Base-by-base conservation (phyloP, 2,329 filamentous ascomycete species). In the Colletotrichum aenigma region DNA sequence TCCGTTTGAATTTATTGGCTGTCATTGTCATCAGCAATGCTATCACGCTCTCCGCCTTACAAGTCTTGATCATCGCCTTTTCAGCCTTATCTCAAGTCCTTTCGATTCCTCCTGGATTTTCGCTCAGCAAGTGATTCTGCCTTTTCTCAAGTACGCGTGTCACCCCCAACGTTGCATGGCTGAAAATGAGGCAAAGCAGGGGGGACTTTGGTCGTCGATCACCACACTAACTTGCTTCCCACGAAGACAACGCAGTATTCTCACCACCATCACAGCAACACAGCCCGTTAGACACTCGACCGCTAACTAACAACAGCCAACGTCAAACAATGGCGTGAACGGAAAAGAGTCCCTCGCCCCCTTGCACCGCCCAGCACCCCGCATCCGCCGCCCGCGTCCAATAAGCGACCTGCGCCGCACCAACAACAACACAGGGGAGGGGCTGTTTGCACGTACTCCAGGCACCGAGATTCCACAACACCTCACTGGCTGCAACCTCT, bases 391-490 rank as follows among this genome's bases (percentile, higher is more conserved):
- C 15, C 9, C 30, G 32, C 28, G 38, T 48, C 64, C 64, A 66
- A 66, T 66, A 21, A 32, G 38, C 26, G 28, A 55, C 36, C 21
- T 34, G 36, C 21, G 30, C 36, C 48, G 21, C 24, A 21, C 18
- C 38, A 71, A 30, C 38, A 32, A 38, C 43, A 34, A 36, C 58
- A 21, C 70, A 21, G 70, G 28, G 28, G 21, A 62, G 58, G n/a
- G 58, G 58, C 26, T 13, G n/a, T 21, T 52, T 52, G n/a, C 43
- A 52, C 43, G 43, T 21, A 62, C 64, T 75, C 70, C 26, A 75
- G 73, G 73, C 73, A 75, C 56, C 73, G 62, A 66, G 43, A 75
- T 73, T 75, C 70, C 56, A 70, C 21, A 65, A 21, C 48, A 67
- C 56, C 26, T 75, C 56, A 73, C 62, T 75, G 73, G 70, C 21